Conservation (phyloP, 2,329 filamentous ascomycete genomes). For the Decorospora gaudefroyi region DNA sequence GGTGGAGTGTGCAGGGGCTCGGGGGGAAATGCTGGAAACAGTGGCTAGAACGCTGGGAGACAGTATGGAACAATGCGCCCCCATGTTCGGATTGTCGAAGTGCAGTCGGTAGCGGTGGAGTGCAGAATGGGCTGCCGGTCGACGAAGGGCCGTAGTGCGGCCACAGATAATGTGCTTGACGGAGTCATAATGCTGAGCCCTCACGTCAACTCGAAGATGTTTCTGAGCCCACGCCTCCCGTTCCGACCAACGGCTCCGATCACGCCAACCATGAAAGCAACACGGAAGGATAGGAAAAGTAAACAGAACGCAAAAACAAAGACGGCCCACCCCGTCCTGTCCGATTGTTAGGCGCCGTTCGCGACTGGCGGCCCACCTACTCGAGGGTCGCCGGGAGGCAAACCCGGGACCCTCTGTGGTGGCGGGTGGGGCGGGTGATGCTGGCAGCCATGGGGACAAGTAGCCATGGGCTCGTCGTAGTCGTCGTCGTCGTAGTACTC, state of each 20-base stretch:
- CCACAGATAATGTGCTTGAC: background rate
- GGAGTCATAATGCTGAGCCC: background rate
- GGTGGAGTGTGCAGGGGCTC: conserved; percentile 10
- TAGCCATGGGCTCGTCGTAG: conserved; percentile 38
- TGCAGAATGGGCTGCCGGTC: too few species aligned
- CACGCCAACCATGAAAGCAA: conserved; percentile 28
- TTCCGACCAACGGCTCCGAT: conserved; percentile 12
- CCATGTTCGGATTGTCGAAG: background rate
- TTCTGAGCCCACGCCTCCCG: conserved; percentile 9
- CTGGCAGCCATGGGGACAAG: conserved; percentile 42
- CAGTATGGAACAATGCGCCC: background rate
- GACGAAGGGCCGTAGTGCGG: too few species aligned
- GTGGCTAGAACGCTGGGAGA: conserved; percentile 12
- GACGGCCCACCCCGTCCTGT: conserved; percentile 49
- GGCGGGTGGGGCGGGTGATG: conserved; percentile 36
- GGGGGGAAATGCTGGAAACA: conserved; percentile 11
- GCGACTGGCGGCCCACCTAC: conserved; percentile 26
- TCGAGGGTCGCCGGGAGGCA: conserved; percentile 35
- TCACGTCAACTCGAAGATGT: conserved; percentile 11
- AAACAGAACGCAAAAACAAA: conserved; percentile 45
- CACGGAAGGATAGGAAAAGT: conserved; percentile 34
- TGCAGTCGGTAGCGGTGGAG: background rate
- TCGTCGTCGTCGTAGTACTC: conserved; percentile 49
- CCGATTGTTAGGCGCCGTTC: conserved; percentile 42
- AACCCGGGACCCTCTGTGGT: conserved; percentile 27